A percentile compares a stretch with the other conserved stretches of the same genome.
Conservation (phyloP, 2,329 filamentous ascomycete species). For the Neonectria coccinea region DNA sequence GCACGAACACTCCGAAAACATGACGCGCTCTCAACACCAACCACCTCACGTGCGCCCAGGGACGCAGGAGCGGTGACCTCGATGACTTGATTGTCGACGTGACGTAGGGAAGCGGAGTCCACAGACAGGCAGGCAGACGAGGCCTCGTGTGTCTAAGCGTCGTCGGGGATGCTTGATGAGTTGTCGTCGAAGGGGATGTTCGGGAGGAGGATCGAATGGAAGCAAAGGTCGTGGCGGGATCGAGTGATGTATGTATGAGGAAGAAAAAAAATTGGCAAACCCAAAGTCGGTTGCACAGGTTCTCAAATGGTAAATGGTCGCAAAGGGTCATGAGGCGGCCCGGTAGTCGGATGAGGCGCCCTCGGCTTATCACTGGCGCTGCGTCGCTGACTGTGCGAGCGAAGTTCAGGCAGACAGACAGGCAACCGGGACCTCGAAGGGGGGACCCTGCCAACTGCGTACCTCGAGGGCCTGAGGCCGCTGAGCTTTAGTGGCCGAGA, state of each 20-base stretch:
- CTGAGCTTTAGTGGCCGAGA: conserved; percentile 30
- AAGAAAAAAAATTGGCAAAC: conserved; percentile 34
- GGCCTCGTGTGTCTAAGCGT: conserved; percentile 33
- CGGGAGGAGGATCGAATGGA: conserved; percentile 9
- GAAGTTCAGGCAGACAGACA: conserved; percentile 34
- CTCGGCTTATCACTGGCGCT: conserved; percentile 43
- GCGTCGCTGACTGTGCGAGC: conserved; percentile 43
- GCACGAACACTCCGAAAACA: conserved; percentile 84
- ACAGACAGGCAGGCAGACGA: conserved; percentile 27
- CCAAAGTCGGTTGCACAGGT: conserved; percentile 31
- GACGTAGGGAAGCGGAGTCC: conserved; percentile 39
- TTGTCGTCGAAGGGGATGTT: conserved; percentile 13
- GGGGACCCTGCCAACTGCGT: conserved; percentile 32
- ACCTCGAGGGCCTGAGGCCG: conserved; percentile 18
- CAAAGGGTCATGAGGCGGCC: conserved; percentile 45
- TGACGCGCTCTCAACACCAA: conserved; percentile 51
- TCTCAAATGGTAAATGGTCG: conserved; percentile 18
- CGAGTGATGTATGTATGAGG: conserved; percentile 20
- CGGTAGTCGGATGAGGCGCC: conserved; percentile 40
- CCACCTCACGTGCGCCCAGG: conserved; percentile 47
- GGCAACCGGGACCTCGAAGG: conserved; percentile 32
- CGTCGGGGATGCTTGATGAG: conserved; percentile 23
- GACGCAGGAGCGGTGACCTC: conserved; percentile 25
- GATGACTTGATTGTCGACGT: conserved; percentile 36
- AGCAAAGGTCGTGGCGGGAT: conserved; percentile 8